phyloP scores from a whole-genome alignment of 441 rosid genomes.

The Arabidopsis hybrid region DNA sequence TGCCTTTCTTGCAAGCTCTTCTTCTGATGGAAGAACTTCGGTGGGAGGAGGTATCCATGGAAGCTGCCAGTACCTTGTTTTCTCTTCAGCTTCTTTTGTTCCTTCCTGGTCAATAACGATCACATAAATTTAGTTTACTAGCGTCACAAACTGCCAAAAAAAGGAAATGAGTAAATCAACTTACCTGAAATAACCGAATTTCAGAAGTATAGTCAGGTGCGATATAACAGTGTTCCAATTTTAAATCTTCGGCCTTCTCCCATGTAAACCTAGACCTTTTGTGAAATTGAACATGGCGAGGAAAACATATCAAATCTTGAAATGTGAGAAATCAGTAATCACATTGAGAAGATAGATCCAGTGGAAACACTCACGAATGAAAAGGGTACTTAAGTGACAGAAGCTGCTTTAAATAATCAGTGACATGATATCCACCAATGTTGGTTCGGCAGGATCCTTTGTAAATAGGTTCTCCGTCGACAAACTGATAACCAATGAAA shows the following conservation, averaged over 20 bases:
- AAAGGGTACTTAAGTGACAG: constrained; percentile 92
- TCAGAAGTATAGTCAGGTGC: constrained; percentile 79
- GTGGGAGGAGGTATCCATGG: constrained; percentile 90
- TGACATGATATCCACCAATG: constrained; percentile 90
- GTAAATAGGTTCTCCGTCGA: constrained; percentile 84
- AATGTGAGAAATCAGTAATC: constrained; percentile 19
- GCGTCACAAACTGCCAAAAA: constrained; percentile 29
- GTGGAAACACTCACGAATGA: constrained; percentile 64
- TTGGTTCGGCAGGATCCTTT: constrained; percentile 85
- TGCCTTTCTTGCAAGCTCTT: constrained; percentile 95
- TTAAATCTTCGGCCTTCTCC: constrained; percentile 96
- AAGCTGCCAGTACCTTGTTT: constrained; percentile 91
- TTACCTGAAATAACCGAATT: constrained; percentile 77
- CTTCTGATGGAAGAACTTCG: constrained; percentile 95
- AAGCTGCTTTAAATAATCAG: constrained; percentile 90
- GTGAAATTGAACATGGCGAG: constrained; percentile 29
- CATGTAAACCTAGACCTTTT: constrained; percentile 77
- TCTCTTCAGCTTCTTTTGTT: constrained; percentile 84
- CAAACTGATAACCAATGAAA: constrained; percentile 62
- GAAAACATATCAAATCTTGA: constrained; percentile 27
- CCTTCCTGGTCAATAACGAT: constrained; percentile 67
- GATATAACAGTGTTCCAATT: constrained; percentile 90
- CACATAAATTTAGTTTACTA: constrained; percentile 21
- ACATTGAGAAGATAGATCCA: constrained; percentile 27
- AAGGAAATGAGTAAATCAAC: constrained; percentile 21